Evolutionary conservation across 768 basidiomycete species (phyloP).

Genomic region (Arthromyces matolae): DNA sequence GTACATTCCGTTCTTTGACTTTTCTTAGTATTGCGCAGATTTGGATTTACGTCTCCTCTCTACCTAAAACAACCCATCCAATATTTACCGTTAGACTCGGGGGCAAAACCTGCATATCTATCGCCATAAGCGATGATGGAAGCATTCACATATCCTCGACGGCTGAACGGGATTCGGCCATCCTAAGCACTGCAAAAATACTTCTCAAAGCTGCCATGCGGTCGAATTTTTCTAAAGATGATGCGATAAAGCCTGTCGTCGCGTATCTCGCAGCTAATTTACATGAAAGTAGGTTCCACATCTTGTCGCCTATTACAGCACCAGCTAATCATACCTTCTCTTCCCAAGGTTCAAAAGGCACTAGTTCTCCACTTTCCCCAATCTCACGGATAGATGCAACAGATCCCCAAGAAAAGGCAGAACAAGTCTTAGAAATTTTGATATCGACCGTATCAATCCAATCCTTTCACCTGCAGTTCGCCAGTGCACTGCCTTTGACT

Average conservation of each 20-base stretch:
- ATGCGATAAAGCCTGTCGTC: conserved; percentile 79
- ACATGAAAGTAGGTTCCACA: conserved; percentile 46
- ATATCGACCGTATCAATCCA: conserved; percentile 58
- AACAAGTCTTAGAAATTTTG: conserved; percentile 62
- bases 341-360: conserved; percentile 21
- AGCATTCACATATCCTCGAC: conserved; percentile 45
- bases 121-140: conserved; percentile 55
- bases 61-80: conserved; percentile 32
- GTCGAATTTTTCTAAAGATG: conserved; percentile 67
- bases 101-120: conserved; percentile 32
- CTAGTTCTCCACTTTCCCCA: conserved; percentile 52
- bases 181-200: conserved; percentile 46
- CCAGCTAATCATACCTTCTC: too few species aligned
- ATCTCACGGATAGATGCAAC: conserved; percentile 51
- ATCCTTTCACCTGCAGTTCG: conserved; percentile 64
- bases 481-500: conserved; percentile 68
- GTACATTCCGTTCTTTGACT: neutral
- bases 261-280: conserved; percentile 83
- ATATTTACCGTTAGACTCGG: conserved; percentile 36
- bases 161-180: conserved; percentile 33
- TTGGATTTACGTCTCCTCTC: conserved; percentile 46
- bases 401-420: conserved; percentile 55
- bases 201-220: conserved; percentile 56
- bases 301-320: too few species aligned
- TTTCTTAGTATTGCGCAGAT: conserved; percentile 26